A percentile compares a stretch with the other conserved stretches of the same genome.
phyloP scores from a whole-genome alignment of 441 rosid species.

The Gossypium davidsonii region DNA sequence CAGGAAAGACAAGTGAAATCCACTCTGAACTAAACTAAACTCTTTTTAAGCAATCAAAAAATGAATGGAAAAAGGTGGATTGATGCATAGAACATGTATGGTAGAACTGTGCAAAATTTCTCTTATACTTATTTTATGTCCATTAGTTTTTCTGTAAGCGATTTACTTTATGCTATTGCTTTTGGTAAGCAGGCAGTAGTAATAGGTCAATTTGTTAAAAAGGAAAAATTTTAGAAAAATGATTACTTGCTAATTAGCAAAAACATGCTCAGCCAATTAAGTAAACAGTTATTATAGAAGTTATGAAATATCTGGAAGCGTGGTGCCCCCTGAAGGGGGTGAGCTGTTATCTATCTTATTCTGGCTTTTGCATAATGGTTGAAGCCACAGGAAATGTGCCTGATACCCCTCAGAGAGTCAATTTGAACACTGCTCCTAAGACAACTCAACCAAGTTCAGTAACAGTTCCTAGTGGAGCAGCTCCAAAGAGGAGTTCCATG shows the following conservation, averaged over 20 bases:
- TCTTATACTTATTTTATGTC: not conserved
- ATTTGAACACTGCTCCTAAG: constrained; percentile 39
- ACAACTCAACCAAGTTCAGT: constrained; percentile 32
- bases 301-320: not conserved
- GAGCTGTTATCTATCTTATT: constrained; percentile 13
- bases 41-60: not conserved
- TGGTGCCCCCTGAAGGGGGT: not conserved
- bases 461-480: constrained; percentile 41
- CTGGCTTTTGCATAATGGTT: constrained; percentile 31
- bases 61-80: not conserved
- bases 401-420: constrained; percentile 70
- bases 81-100: not conserved
- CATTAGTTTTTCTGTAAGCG: not conserved
- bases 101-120: not conserved
- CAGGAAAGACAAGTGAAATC: not conserved
- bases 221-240: not conserved
- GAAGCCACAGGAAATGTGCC: constrained; percentile 78
- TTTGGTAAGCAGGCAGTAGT: not conserved
- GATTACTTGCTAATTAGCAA: not conserved
- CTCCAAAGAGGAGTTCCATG: constrained; percentile 48
- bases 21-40: not conserved
- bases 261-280: not conserved
- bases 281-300: not conserved
- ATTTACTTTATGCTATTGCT: not conserved
- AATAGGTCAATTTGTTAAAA: not conserved